Base-by-base conservation (phyloP, 345 rosid genomes). In the Schrenkiella parvula region DNA sequence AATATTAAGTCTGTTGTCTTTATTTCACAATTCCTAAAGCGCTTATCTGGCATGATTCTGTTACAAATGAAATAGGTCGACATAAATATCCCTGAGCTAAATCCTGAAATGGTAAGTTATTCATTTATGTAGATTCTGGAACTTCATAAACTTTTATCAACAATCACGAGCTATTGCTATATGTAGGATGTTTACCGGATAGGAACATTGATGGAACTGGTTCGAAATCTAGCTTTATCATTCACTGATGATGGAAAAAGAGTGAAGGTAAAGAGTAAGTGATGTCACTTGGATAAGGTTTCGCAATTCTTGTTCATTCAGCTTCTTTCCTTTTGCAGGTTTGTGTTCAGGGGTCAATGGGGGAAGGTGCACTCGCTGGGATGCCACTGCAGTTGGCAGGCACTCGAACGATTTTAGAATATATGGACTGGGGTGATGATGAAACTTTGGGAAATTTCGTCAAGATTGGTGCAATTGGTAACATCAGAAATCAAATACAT, bases 261-360 rank as follows among this genome's bases (percentile, higher is more conserved):
- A 81, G 97, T 93, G 65, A 90, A 93, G 97, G 98, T 74, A 66
- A 17, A 13, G 58, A 52, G 50, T 1, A n/a, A 22, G 17, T 50
- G n/a, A 26, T 47, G 9, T 57, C 29, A 37, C 28, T 10, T 66
- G 37, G 18, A 47, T 46, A 66, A 12, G 4, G 22, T 29, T 42
- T 59, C 1, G 2, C 15, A 68, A 51, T 44, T 62, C 41, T 63
- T 42, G 31, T 56, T 71, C 14, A 29, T 68, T 44, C 26, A 58
- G 61, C 42, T 28, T 66, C 55, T 53, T 37, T 70, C 50, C 6
- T 54, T 60, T 57, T 65, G 34, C 80, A 93, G 98, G 98, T 93
- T 71, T 93, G 98, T 80, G 98, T 90, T 68, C 98, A 93, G 83
- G 98, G 98, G 29, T 90, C 98, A 11, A 90, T 93, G 98, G 97